A percentile compares a stretch with the other conserved stretches of the same genome.
Evolutionary conservation across 2,329 filamentous ascomycete genomes (phyloP).

Genomic region (Fusarium albosuccineum): DNA sequence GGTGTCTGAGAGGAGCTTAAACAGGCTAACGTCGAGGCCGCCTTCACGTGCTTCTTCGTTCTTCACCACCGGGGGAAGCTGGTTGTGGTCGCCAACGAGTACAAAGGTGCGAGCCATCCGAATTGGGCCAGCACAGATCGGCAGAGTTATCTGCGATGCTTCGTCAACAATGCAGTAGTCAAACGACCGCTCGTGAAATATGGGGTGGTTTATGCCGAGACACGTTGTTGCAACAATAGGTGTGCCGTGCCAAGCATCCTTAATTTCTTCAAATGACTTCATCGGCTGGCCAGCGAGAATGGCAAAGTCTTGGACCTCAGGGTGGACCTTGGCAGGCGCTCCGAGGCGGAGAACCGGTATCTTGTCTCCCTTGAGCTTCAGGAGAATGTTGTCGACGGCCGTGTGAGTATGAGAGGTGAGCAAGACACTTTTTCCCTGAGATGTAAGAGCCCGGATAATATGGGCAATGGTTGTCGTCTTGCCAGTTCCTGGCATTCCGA

Average conservation of each 20-base stretch:
- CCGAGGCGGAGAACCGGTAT: conserved; percentile 89
- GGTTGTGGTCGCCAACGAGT: conserved; percentile 95
- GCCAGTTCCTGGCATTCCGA: conserved; percentile 98
- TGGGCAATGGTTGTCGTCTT: conserved; percentile 99
- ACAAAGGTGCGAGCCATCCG: conserved; percentile 94
- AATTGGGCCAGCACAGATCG: conserved; percentile 93
- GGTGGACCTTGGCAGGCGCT: conserved; percentile 85
- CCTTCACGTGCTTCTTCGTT: conserved; percentile 89
- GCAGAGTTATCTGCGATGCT: conserved; percentile 95
- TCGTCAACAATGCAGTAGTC: conserved; percentile 99
- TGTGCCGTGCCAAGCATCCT: conserved; percentile 84
- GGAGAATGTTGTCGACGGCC: conserved; percentile 95
- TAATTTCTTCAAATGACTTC: conserved; percentile 84
- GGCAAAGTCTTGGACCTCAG: conserved; percentile 87
- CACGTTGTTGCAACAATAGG: conserved; percentile 96
- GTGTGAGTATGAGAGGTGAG: conserved; percentile 97
- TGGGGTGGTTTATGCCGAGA: conserved; percentile 86
- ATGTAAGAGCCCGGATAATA: conserved; percentile 90
- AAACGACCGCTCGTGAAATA: conserved; percentile 91
- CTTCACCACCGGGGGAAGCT: conserved; percentile 92
- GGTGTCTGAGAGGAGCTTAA: conserved; percentile 90
- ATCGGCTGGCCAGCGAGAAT: conserved; percentile 81
- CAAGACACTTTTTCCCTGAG: conserved; percentile 91
- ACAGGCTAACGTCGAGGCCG: conserved; percentile 91
- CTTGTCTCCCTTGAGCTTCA: conserved; percentile 86